Conservation (phyloP, 495 filamentous ascomycete species). For the Patellaria atrata region DNA sequence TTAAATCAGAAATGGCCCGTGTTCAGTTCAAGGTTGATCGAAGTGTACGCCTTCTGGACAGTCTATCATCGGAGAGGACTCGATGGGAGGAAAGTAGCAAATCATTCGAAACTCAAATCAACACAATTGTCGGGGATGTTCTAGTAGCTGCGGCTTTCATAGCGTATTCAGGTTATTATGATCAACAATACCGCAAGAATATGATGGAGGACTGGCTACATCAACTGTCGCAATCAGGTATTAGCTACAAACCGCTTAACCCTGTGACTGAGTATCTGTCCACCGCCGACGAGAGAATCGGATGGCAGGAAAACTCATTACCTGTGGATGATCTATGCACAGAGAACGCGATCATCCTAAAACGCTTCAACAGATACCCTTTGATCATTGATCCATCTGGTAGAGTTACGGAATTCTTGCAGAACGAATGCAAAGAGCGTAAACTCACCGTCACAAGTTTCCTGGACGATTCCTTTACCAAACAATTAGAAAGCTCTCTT, state of each 20-base stretch:
- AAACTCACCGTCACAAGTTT: slow-evolving; percentile 95
- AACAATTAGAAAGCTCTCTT: slow-evolving; percentile 89
- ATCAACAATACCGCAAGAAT: slow-evolving; percentile 91
- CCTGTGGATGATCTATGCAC: slow-evolving; percentile 99
- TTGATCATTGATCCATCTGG: slow-evolving; percentile 97
- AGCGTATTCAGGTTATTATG: slow-evolving; percentile 94
- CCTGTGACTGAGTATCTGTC: slow-evolving; percentile 94
- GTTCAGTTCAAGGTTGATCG: slow-evolving; percentile 97
- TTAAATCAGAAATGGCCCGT: slow-evolving; percentile 89
- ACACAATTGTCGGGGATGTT: slow-evolving; percentile 90
- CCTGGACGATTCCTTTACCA: slow-evolving; percentile 93
- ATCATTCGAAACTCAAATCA: slow-evolving; percentile 94
- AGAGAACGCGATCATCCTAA: slow-evolving; percentile 93
- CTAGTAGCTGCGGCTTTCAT: slow-evolving; percentile 90
- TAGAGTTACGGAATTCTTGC: slow-evolving; percentile 82
- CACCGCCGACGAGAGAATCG: slow-evolving; percentile 83
- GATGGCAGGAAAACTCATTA: slow-evolving; percentile 88
- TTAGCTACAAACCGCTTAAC: slow-evolving; percentile 84
- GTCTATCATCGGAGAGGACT: slow-evolving; percentile 78
- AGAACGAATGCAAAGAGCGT: slow-evolving; percentile 83
- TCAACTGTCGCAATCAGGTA: slow-evolving; percentile 77
- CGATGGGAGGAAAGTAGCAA: slow-evolving; percentile 95
- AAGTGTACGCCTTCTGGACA: slow-evolving; percentile 86
- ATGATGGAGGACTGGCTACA: slow-evolving; percentile 97
- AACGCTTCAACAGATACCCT: slow-evolving; percentile 95